These are phyloP conservation scores for Quambalaria eucalypti DNA, from an alignment of 1,284 basidiomycete species.

Conservation along the genomic window DNA sequence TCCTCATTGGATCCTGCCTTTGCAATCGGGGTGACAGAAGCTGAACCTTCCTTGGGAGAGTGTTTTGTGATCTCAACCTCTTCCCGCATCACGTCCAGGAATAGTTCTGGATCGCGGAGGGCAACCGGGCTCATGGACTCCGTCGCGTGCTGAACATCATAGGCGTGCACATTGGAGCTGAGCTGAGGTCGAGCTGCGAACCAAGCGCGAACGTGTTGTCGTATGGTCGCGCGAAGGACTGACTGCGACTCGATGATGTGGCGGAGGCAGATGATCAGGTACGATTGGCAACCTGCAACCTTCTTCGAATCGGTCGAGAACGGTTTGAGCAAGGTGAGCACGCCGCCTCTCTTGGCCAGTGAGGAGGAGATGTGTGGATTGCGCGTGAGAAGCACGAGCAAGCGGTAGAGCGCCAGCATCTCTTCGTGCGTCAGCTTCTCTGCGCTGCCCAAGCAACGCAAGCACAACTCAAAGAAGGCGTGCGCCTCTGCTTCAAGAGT, in stretches of 20 bases:
- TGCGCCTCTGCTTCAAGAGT: slow-evolving; percentile 1
- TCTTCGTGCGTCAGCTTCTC: slow-evolving; percentile 20
- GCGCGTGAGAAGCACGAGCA: slow-evolving; percentile 35
- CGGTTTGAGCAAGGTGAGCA: slow-evolving; percentile 31
- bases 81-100: slow-evolving; percentile 57
- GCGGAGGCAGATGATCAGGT: slow-evolving; percentile 76
- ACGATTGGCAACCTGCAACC: slow-evolving; percentile 60
- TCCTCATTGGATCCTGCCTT: slow-evolving; percentile 8
- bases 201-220: slow-evolving; percentile 58
- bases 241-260: slow-evolving; percentile 74
- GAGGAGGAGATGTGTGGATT: slow-evolving; percentile 14
- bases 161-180: too few relatives aligned
- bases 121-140: slow-evolving; percentile 63
- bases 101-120: slow-evolving; percentile 67
- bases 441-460: slow-evolving; percentile 45
- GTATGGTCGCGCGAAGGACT: slow-evolving; percentile 65
- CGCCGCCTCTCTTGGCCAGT: slow-evolving; percentile 21
- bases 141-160: not conserved
- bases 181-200: slow-evolving; percentile 41
- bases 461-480: slow-evolving; percentile 14
- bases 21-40: slow-evolving; percentile 10
- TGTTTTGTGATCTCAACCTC: slow-evolving; percentile 36
- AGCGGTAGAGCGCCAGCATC: slow-evolving; percentile 32
- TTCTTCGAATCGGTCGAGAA: slow-evolving; percentile 23
- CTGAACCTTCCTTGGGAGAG: slow-evolving; percentile 20